Base-by-base conservation (phyloP, 441 rosid species). In the Pelargonium citronellum region DNA sequence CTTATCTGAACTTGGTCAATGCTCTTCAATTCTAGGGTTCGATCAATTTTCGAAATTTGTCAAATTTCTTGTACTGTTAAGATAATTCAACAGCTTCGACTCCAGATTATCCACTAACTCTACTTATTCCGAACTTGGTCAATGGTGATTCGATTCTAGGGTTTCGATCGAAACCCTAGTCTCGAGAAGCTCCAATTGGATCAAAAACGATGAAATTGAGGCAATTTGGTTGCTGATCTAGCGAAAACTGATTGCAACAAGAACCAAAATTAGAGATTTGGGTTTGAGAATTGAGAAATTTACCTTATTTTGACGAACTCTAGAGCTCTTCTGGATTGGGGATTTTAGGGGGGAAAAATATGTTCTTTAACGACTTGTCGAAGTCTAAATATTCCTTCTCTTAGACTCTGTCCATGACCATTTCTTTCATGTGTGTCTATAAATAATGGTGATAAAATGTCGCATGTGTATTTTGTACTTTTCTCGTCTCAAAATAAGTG, bases 151-250 rank as follows among this genome's bases (percentile, higher is more conserved):
- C 57, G 6, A 51, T 12, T 51, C 57, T 51, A 51, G 57, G 57
- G 57, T 51, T 51, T n/a, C 57, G 57, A 51, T 51, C 17, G 57
- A 51, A 51, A 51, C 57, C 57, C 57, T 51, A 51, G 57, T 51
- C 57, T 12, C 57, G 15, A 12, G 57, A 51, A n/a, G 16, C 15
- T 15, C 17, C 57, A 13, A 51, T 51, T 13, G 17, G 57, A 51
- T 13, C 5, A 51, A 51, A 5, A 13, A 49, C 5, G n/a, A 11
- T 0, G n/a, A 46, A 46, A 10, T 46, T 9, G 12, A 46, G 0
- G 17, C 55, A 49, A 49, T 10, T 3, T 49, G 55, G 15, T 49
- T 0, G 57, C 57, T 51, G 15, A 5, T 51, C 57, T n/a, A 51
- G 16, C n/a, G 57, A 12, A 13, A 15, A 15, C 6, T 34, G 39